Evolutionary conservation across 2,329 filamentous ascomycete species (phyloP).

Genomic region (Neurospora sp.): DNA sequence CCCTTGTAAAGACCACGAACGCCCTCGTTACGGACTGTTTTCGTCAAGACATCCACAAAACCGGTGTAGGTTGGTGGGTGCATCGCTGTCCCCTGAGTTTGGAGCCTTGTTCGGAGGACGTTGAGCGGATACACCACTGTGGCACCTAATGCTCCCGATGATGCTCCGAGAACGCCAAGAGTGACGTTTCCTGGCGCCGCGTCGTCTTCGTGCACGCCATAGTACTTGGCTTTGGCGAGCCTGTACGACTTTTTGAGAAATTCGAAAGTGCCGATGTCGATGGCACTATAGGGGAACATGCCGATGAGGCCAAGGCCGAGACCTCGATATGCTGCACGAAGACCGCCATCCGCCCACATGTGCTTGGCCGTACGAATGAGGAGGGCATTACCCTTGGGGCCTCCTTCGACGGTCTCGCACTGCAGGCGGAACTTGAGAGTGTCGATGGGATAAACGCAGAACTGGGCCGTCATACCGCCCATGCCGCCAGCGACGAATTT

Average conservation of each 20-base stretch:
- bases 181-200: slow-evolving; percentile 70
- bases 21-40: slow-evolving; percentile 77
- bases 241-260: slow-evolving; percentile 72
- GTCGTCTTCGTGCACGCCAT: slow-evolving; percentile 73
- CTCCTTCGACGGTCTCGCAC: slow-evolving; percentile 84
- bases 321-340: slow-evolving; percentile 77
- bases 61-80: slow-evolving; percentile 86
- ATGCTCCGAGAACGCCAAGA: slow-evolving; percentile 81
- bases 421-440: slow-evolving; percentile 78
- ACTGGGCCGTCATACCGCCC: slow-evolving; percentile 91
- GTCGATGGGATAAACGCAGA: slow-evolving; percentile 90
- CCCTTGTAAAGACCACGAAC: slow-evolving; percentile 85
- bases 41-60: slow-evolving; percentile 77
- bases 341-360: slow-evolving; percentile 71
- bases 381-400: slow-evolving; percentile 71
- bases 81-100: slow-evolving; percentile 89
- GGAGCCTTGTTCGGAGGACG: slow-evolving; percentile 79
- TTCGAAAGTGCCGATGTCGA: slow-evolving; percentile 94
- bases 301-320: slow-evolving; percentile 88
- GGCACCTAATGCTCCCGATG: slow-evolving; percentile 84
- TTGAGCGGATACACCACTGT: slow-evolving; percentile 95
- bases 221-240: slow-evolving; percentile 56
- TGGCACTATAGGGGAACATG: slow-evolving; percentile 96
- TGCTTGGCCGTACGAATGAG: slow-evolving; percentile 75
- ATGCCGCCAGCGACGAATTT: slow-evolving; percentile 87